A percentile compares a stretch with the other conserved stretches of the same genome.
phyloP scores from a whole-genome alignment of 2,329 filamentous ascomycete species.

The Macroventuria anomochaeta region DNA sequence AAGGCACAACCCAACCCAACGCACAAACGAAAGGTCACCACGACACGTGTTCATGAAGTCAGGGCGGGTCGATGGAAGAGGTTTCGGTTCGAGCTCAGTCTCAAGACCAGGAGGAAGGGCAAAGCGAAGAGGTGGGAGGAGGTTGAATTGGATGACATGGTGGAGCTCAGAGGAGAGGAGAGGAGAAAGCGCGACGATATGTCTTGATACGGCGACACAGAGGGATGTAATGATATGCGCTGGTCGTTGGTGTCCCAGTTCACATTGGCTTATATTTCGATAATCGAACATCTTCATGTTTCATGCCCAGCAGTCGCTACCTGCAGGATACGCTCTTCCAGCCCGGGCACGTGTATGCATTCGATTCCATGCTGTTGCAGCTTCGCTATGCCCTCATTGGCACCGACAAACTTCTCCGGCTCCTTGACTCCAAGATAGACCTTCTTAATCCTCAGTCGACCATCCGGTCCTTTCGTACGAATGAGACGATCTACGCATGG shows the following conservation, averaged over 20 bases:
- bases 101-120: constrained; percentile 18
- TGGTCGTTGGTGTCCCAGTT: neutral
- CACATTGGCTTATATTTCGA: neutral
- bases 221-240: neutral
- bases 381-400: constrained; percentile 75
- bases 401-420: constrained; percentile 85
- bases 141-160: constrained; percentile 41
- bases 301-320: constrained; percentile 85
- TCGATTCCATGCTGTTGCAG: constrained; percentile 75
- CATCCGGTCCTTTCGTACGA: constrained; percentile 47
- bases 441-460: constrained; percentile 68
- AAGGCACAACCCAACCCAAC: constrained; percentile 1
- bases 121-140: constrained; percentile 6
- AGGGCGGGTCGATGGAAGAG: constrained; percentile 21
- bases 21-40: constrained; percentile 4
- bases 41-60: constrained; percentile 11
- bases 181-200: constrained; percentile 50
- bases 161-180: constrained; percentile 82
- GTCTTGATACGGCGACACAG: neutral
- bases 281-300: constrained; percentile 13
- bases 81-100: constrained; percentile 21
- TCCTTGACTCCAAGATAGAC: constrained; percentile 91
- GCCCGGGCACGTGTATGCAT: constrained; percentile 73
- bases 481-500: constrained; percentile 83
- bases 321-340: constrained; percentile 80